phyloP scores from a whole-genome alignment of 352 stramenopile species.

The Globisporangium uncinulatum region DNA sequence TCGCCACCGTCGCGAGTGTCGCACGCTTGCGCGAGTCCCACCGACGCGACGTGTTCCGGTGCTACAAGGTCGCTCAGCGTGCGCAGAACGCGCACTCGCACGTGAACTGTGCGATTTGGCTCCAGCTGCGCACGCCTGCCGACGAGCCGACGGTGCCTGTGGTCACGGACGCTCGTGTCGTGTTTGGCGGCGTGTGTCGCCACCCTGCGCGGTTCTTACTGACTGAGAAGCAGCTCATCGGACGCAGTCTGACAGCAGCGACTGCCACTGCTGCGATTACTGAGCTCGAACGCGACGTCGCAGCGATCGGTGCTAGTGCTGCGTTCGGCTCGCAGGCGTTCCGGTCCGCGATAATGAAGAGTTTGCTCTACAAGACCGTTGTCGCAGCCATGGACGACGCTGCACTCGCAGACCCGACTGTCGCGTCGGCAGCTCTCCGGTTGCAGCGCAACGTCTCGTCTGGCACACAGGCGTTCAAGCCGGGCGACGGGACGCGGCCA shows the following conservation, averaged over 20 bases:
- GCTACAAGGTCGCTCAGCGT: conserved; percentile 49
- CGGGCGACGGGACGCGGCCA: conserved; percentile 26
- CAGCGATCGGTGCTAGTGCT: conserved; percentile 27
- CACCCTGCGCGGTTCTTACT: conserved; percentile 39
- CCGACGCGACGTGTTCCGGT: conserved; percentile 15
- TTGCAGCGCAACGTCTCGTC: conserved; percentile 40
- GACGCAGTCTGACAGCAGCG: conserved; percentile 61
- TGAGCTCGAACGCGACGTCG: conserved; percentile 83
- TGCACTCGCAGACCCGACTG: conserved; percentile 9
- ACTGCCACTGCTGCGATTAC: conserved; percentile 80
- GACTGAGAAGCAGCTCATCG: conserved; percentile 65
- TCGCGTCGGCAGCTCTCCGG: conserved; percentile 16
- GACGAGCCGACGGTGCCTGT: conserved; percentile 52
- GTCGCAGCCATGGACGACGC: conserved; percentile 37
- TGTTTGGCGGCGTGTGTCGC: conserved; percentile 70
- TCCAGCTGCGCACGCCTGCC: conserved; percentile 15
- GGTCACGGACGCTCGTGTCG: conserved; percentile 40
- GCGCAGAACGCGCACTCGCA: conserved; percentile 49
- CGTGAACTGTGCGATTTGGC: conserved; percentile 43
- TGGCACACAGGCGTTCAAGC: conserved; percentile 46
- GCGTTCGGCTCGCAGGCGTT: conserved; percentile 22
- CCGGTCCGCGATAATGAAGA: conserved; percentile 26
- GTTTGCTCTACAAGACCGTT: conserved; percentile 94
- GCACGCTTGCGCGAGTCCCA: not conserved
- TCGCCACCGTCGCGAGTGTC: conserved; percentile 21